Base-by-base conservation (phyloP, 1,284 basidiomycete genomes). In the Apiotrichum gracile region DNA sequence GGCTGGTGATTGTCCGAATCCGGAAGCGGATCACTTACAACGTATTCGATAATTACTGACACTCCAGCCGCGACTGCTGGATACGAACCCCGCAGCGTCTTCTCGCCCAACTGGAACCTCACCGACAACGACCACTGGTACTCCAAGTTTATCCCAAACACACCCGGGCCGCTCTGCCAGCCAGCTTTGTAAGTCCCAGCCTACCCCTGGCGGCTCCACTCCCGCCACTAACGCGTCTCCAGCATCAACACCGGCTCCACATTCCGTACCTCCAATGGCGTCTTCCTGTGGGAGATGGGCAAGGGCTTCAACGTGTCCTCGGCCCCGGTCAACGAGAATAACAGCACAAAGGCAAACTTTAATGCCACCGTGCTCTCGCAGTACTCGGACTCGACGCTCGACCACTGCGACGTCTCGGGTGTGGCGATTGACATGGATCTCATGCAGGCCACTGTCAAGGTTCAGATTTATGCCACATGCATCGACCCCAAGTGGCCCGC, bases 271-370 rank as follows among this genome's bases (percentile, higher is more conserved):
- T 57, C 43, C 24, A 56, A 57, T 37, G 54, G 55, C 42, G 49
- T 55, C 60, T 60, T 47, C 45, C 51, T 55, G 14, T 59, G 57
- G 57, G 45, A 59, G 54, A 59, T 59, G 57, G 57, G 57, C 54
- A 53, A 59, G 54, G 48, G 47, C 24, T 59, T 59, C 54, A 59
- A 59, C 43, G 51, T 59, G 6, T 47, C 53, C 4, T 31, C 41
- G 26, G 27, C 25, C 6, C 31, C 35, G 4, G 25, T 39, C 21
- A 42, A 42, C 34, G 54, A 49, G 24, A 54, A 53, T 46, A 47
- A 53, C 26, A 17, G 39, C 46, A 47, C 48, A 6, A 5, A 17
- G 19, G 49, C 54, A 48, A 59, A 55, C 57, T 59, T 59, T 46
- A 59, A 59, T 40, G 48, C 49, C 13, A 59, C 57, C 22, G 4